Evolutionary conservation across 2,329 filamentous ascomycete genomes (phyloP).

Genomic region (Hymenoscyphus fraxineus): DNA sequence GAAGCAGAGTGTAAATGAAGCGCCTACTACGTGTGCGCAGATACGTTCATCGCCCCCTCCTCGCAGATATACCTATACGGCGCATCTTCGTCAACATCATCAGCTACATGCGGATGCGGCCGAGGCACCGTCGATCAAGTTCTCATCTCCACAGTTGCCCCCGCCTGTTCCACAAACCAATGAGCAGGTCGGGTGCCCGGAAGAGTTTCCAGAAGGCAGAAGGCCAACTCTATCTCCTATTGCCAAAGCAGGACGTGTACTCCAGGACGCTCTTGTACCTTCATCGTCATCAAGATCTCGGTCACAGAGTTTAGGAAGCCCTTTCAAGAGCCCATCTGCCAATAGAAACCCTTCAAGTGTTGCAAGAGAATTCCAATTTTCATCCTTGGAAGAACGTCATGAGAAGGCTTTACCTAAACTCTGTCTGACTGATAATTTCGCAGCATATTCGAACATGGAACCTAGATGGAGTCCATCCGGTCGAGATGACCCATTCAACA

Average conservation of each 20-base stretch:
- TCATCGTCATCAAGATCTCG: constrained; percentile 30
- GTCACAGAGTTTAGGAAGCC: constrained; percentile 34
- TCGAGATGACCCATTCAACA: constrained; percentile 29
- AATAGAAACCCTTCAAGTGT: constrained; percentile 27
- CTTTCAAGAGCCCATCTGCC: constrained; percentile 33
- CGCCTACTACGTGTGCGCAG: constrained; percentile 23
- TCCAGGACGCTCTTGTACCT: constrained; percentile 33
- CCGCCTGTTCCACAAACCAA: constrained; percentile 26
- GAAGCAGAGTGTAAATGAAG: constrained; percentile 14
- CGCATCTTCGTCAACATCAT: constrained; percentile 29
- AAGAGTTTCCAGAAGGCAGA: constrained; percentile 13
- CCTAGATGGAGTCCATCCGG: constrained; percentile 14
- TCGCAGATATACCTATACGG: constrained; percentile 30
- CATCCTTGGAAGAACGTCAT: constrained; percentile 18
- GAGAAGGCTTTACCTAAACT: constrained; percentile 24
- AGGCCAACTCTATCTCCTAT: constrained; percentile 30
- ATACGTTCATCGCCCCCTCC: constrained; percentile 34
- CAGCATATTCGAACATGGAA: constrained; percentile 15
- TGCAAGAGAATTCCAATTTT: constrained; percentile 17
- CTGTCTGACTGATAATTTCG: constrained; percentile 22
- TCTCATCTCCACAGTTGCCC: constrained; percentile 35
- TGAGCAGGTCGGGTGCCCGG: constrained; percentile 15
- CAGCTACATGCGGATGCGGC: constrained; percentile 24
- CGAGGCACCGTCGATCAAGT: constrained; percentile 33
- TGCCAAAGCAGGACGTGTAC: constrained; percentile 32